Conservation (phyloP, 805 yeast species). For the Teunomyces pallodes region DNA sequence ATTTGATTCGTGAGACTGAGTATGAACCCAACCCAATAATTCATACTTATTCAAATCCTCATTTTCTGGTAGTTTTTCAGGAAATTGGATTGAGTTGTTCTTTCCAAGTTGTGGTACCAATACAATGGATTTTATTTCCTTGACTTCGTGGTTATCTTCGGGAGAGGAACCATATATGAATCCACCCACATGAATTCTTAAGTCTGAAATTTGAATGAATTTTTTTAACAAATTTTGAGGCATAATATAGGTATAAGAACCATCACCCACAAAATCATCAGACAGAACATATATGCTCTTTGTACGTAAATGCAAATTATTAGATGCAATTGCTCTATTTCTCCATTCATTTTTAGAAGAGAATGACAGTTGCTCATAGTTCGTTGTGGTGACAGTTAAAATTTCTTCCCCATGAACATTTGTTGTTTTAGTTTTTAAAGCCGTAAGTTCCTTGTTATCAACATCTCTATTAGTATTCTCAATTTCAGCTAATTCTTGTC, state of each 20-base stretch:
- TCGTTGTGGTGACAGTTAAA: conserved; percentile 86
- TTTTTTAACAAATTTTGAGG: conserved; percentile 79
- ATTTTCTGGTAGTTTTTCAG: conserved; percentile 44
- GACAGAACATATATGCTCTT: conserved; percentile 69
- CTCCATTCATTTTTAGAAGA: conserved; percentile 91
- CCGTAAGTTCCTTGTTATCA: conserved; percentile 57
- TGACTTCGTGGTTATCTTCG: conserved; percentile 63
- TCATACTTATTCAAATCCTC: conserved; percentile 50
- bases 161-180: conserved; percentile 80
- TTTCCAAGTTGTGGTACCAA: conserved; percentile 88
- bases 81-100: conserved; percentile 60
- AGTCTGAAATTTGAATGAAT: conserved; percentile 77
- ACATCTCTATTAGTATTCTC: conserved; percentile 46
- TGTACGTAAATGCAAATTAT: conserved; percentile 68
- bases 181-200: conserved; percentile 80
- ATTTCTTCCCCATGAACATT: conserved; percentile 97
- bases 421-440: conserved; percentile 76
- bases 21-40: conserved; percentile 92
- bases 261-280: conserved; percentile 49
- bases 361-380: conserved; percentile 81
- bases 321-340: conserved; percentile 74
- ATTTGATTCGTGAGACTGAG: conserved; percentile 66
- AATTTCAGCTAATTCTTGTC: conserved; percentile 81
- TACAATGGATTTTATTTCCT: conserved; percentile 73
- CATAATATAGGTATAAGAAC: conserved; percentile 64